These are phyloP conservation scores for Stagonosporopsis vannaccii DNA, from an alignment of 2,329 filamentous ascomycete species.

Conservation along the genomic window DNA sequence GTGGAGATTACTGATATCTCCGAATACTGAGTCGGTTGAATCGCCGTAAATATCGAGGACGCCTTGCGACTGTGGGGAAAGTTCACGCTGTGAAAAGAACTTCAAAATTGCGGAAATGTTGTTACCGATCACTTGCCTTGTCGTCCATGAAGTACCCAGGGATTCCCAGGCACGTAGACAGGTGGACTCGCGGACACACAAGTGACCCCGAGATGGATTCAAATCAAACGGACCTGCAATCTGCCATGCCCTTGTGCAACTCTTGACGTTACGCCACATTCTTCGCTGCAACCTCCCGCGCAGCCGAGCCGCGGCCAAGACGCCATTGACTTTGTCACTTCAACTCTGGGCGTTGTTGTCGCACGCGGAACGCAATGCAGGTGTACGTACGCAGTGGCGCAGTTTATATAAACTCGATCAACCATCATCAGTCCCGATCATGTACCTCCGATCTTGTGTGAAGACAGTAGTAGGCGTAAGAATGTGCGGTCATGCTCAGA, in stretches of 20 bases:
- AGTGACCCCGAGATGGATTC: background rate
- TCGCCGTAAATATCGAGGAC: background rate
- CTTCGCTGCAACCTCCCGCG: constrained; percentile 8
- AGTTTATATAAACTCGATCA: background rate
- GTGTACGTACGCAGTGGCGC: constrained; percentile 11
- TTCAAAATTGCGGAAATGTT: background rate
- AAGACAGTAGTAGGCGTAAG: background rate
- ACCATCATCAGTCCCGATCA: background rate
- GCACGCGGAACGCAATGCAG: constrained; percentile 13
- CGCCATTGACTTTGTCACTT: background rate
- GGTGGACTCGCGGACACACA: background rate
- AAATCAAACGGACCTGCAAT: constrained; percentile 1
- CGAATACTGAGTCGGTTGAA: background rate
- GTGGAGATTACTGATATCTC: background rate
- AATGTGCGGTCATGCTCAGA: background rate
- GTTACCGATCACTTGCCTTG: background rate
- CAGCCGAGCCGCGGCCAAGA: constrained; percentile 16
- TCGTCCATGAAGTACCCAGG: background rate
- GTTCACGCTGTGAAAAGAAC: too few relatives aligned
- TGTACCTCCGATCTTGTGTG: background rate
- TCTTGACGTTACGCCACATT: constrained; percentile 14
- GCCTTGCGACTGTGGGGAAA: too few relatives aligned
- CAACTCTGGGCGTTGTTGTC: constrained; percentile 2
- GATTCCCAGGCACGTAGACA: background rate
- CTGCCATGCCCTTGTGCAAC: constrained; percentile 14